These are phyloP conservation scores for Colletotrichum lini DNA, from an alignment of 2,329 filamentous ascomycete species.

Conservation along the genomic window DNA sequence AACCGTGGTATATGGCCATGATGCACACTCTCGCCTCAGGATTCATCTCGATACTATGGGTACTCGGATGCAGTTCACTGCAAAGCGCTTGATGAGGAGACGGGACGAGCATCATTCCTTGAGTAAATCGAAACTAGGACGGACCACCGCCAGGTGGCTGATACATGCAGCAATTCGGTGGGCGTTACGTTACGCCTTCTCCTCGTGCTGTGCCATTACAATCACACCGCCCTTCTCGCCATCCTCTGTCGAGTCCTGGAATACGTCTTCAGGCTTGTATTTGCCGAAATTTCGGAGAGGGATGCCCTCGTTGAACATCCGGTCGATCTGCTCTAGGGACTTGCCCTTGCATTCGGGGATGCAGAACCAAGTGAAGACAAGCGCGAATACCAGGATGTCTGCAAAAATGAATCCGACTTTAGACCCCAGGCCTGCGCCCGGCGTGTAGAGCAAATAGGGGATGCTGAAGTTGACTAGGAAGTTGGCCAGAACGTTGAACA, in stretches of 20 bases:
- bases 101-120: too few species aligned
- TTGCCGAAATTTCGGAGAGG: slow-evolving; percentile 44
- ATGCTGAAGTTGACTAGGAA: slow-evolving; percentile 45
- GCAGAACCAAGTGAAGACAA: slow-evolving; percentile 43
- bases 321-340: slow-evolving; percentile 47
- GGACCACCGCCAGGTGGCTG: not conserved
- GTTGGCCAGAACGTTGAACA: slow-evolving; percentile 44
- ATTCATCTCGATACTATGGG: too few species aligned
- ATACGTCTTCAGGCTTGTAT: slow-evolving; percentile 25
- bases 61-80: too few species aligned
- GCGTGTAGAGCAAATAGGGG: slow-evolving; percentile 40
- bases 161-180: not conserved
- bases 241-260: slow-evolving; percentile 9
- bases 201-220: slow-evolving; percentile 16
- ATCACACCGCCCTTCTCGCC: slow-evolving; percentile 19
- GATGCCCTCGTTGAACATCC: slow-evolving; percentile 43
- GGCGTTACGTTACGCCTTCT: slow-evolving; percentile 30
- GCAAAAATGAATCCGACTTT: slow-evolving; percentile 45
- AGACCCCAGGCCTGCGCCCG: slow-evolving; percentile 39
- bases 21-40: too few species aligned
- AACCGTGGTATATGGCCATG: too few species aligned
- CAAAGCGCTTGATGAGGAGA: too few species aligned
- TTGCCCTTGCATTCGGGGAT: slow-evolving; percentile 46
- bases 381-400: slow-evolving; percentile 36
- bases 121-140: too few species aligned